Percentiles rank a stretch among this genome's conserved stretches.
Conservation (phyloP, 139 green algal genomes). For the Chlorella sp. region DNA sequence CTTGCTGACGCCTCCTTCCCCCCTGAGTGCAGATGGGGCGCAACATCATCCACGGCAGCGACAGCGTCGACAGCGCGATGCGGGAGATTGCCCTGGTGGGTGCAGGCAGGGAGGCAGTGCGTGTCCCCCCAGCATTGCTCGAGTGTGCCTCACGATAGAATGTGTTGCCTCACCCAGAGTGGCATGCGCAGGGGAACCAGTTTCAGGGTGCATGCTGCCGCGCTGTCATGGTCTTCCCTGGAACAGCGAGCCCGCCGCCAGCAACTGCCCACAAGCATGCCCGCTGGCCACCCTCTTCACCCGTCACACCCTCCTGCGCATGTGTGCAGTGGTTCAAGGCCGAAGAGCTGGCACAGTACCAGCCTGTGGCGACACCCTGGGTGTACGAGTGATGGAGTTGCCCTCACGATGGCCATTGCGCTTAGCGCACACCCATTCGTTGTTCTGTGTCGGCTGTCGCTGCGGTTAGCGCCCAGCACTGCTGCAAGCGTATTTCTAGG, state of each 20-base stretch:
- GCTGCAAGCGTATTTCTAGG: no score
- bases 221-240: neutral
- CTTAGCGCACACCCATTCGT: no score
- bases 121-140: no score
- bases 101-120: no score
- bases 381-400: slow-evolving; percentile 69
- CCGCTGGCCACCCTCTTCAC: neutral
- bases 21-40: slow-evolving; percentile 44
- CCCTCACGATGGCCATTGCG: no score
- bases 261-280: neutral
- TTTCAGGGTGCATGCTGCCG: neutral
- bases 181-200: neutral
- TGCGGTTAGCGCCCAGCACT: no score
- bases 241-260: no score
- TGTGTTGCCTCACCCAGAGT: no score
- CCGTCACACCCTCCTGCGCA: neutral
- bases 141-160: no score
- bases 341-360: slow-evolving; percentile 67
- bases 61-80: slow-evolving; percentile 67
- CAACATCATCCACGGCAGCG: slow-evolving; percentile 82
- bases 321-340: slow-evolving; percentile 75
- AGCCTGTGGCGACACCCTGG: slow-evolving; percentile 50
- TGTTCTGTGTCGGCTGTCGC: no score
- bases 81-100: slow-evolving; percentile 66
- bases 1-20: neutral